These are phyloP conservation scores for Microdochium trichocladiopsis DNA, from an alignment of 2,329 filamentous ascomycete species.

Conservation along the genomic window DNA sequence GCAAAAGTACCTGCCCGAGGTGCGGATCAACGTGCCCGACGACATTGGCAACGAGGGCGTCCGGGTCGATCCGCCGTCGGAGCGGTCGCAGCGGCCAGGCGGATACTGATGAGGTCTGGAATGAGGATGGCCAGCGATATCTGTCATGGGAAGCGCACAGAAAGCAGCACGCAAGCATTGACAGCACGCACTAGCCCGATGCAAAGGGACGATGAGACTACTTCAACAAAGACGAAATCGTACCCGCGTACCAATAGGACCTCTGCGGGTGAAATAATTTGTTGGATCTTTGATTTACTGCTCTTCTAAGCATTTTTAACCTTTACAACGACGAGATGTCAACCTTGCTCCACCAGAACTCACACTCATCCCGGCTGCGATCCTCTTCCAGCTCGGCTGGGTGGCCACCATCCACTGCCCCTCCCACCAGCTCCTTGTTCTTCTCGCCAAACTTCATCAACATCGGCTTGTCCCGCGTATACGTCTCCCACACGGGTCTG, in stretches of 20 bases:
- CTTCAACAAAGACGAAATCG: no score
- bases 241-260: no score
- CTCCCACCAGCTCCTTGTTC: neutral
- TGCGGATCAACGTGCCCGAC: constrained; percentile 36
- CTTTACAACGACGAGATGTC: neutral
- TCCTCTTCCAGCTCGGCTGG: neutral
- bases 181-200: no score
- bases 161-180: no score
- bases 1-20: constrained; percentile 35
- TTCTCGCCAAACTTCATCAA: neutral
- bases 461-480: constrained; percentile 12
- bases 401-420: neutral
- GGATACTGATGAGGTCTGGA: no score
- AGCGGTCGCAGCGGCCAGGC: neutral
- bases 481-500: constrained; percentile 27
- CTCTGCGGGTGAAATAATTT: no score
- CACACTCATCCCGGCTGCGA: neutral
- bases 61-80: constrained; percentile 27
- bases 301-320: no score
- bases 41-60: constrained; percentile 40
- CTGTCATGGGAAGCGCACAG: no score
- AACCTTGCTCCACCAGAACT: neutral
- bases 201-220: no score
- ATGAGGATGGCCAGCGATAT: no score
- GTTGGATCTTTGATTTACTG: no score